Conservation (phyloP, 805 yeast species). For the Metschnikowia lachancei region DNA sequence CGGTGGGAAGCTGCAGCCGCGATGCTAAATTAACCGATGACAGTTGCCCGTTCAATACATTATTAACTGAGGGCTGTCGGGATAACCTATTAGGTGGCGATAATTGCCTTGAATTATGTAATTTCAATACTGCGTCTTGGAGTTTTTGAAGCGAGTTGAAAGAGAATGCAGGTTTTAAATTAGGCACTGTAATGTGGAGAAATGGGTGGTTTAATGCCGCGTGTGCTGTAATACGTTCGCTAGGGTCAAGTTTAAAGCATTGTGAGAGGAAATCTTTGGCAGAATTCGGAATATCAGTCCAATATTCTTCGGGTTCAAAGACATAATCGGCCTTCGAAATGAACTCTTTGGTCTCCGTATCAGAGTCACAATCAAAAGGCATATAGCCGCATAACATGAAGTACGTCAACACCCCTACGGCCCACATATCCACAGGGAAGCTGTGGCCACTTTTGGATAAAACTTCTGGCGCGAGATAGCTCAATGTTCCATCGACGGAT, state of each 20-base stretch:
- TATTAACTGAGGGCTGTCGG: slow-evolving; percentile 4
- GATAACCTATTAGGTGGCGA: not conserved
- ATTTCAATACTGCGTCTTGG: slow-evolving; percentile 17
- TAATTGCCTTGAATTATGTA: slow-evolving; percentile 15
- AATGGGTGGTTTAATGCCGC: slow-evolving; percentile 48
- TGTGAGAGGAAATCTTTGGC: slow-evolving; percentile 57
- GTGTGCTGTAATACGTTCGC: slow-evolving; percentile 45
- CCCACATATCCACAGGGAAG: slow-evolving; percentile 69
- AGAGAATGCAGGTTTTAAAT: slow-evolving; percentile 13
- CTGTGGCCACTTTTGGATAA: slow-evolving; percentile 56
- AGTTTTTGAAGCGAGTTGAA: slow-evolving; percentile 15
- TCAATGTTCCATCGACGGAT: slow-evolving; percentile 53
- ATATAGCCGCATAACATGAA: slow-evolving; percentile 71
- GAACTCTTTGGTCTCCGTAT: slow-evolving; percentile 64
- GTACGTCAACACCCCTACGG: slow-evolving; percentile 68
- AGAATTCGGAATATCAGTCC: slow-evolving; percentile 49
- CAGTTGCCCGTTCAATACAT: not conserved
- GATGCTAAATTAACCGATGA: slow-evolving; percentile 5
- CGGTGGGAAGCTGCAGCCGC: slow-evolving; percentile 1
- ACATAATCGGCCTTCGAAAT: slow-evolving; percentile 55
- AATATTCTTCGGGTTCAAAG: slow-evolving; percentile 59
- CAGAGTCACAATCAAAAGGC: slow-evolving; percentile 74
- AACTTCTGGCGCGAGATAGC: slow-evolving; percentile 73
- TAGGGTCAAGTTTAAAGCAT: slow-evolving; percentile 51
- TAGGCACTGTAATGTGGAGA: slow-evolving; percentile 7